Conservation (phyloP, 441 rosid genomes). For the Corymbia calophylla region DNA sequence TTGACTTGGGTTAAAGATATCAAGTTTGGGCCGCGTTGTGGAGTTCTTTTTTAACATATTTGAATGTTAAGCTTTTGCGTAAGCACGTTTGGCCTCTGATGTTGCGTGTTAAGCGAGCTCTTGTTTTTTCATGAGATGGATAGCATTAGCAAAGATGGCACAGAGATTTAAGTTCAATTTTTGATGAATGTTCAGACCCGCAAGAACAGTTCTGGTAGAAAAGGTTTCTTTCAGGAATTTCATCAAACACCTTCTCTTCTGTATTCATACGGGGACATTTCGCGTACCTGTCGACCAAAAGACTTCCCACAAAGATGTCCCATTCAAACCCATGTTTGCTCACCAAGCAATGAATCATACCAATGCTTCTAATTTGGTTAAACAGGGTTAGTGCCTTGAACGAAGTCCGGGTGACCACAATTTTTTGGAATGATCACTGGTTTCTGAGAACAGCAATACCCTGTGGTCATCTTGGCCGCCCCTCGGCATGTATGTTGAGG, state of each 20-base stretch:
- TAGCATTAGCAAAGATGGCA: not conserved
- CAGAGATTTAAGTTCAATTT: not conserved
- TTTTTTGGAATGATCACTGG: not conserved
- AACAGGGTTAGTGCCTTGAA: not conserved
- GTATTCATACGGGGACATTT: constrained; percentile 4
- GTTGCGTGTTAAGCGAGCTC: not conserved
- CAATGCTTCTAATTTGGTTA: not conserved
- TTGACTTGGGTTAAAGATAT: not conserved
- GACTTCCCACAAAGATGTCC: constrained; percentile 9
- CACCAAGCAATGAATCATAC: constrained; percentile 13
- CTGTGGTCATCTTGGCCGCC: constrained; percentile 16
- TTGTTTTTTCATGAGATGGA: not conserved
- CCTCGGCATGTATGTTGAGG: constrained; percentile 18
- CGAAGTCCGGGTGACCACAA: constrained; percentile 20
- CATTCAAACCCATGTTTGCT: constrained; percentile 5
- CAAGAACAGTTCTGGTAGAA: not conserved
- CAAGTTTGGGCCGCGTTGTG: not conserved
- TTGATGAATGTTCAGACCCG: not conserved
- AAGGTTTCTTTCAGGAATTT: constrained; percentile 22
- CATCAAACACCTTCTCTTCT: constrained; percentile 23
- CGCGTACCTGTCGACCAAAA: constrained; percentile 10
- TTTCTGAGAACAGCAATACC: constrained; percentile 19
- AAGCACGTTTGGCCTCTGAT: not conserved
- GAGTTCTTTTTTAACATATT: not conserved
- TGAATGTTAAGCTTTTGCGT: not conserved